Percentiles rank a stretch among this genome's conserved stretches.
Conservation (phyloP, 371 early-diverging fungal species). For the Mortierella sp. region DNA sequence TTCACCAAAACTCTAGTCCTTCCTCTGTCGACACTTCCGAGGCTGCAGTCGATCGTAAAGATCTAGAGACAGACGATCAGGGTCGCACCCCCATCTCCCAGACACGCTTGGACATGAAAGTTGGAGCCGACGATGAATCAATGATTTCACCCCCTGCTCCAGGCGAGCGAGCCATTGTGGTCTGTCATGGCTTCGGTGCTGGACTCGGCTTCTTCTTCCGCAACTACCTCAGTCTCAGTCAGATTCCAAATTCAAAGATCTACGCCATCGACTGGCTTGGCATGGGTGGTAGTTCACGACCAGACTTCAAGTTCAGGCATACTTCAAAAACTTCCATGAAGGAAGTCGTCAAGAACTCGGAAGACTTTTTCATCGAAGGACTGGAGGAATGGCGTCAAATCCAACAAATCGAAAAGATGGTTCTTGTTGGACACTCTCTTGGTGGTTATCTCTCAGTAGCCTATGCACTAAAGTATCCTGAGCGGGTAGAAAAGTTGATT, state of each 20-base stretch:
- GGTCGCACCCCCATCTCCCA: constrained; percentile 57
- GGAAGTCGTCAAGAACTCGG: constrained; percentile 64
- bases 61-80: constrained; percentile 51
- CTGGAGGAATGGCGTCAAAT: constrained; percentile 91
- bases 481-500: constrained; percentile 90
- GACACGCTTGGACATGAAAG: constrained; percentile 49
- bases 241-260: constrained; percentile 75
- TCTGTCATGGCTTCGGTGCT: constrained; percentile 94
- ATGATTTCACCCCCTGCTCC: constrained; percentile 50
- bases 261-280: constrained; percentile 93
- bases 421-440: constrained; percentile 86
- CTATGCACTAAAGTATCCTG: constrained; percentile 91
- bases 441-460: constrained; percentile 91
- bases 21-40: constrained; percentile 27
- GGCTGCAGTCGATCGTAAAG: constrained; percentile 39
- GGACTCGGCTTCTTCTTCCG: constrained; percentile 93
- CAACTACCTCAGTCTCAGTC: constrained; percentile 79
- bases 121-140: constrained; percentile 33
- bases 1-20: constrained; percentile 45
- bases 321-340: constrained; percentile 59
- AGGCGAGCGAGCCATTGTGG: constrained; percentile 71
- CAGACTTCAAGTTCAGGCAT: constrained; percentile 72
- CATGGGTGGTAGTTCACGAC: constrained; percentile 88
- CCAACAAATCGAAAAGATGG: constrained; percentile 85
- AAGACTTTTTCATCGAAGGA: constrained; percentile 91